Evolutionary conservation across 2,329 filamentous ascomycete species (phyloP), one percentile per base, ranked within the genome.

Genomic region (Exophiala calicioides): DNA sequence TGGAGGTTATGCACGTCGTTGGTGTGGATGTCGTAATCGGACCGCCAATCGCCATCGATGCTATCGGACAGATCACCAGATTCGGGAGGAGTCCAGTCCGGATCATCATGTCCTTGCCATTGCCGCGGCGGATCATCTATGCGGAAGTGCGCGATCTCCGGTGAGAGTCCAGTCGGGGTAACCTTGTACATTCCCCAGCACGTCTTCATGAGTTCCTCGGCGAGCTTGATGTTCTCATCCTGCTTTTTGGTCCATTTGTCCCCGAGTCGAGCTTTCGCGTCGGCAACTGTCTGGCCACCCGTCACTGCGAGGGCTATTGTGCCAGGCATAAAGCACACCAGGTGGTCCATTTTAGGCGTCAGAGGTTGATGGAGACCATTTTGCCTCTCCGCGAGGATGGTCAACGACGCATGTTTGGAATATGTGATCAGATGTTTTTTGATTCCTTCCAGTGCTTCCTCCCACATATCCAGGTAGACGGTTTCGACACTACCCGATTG

Each of bases 131-230:
- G 85, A 23, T 81, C 72, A 58, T 81, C 78, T 44, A 94, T 77
- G 43, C 88, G 77, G 69, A 98, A 98, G 69, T 95, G 88, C 0
- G 89, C 87, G 61, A 98, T 98, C 69, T 98, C 93, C 0, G 88
- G 84, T 0, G 93, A 90, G n/a, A 98, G 80, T 0, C 90, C 91
- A 0, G 93, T 97, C 6, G 83, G 80, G 62, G 90, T 96, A 60
- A 78, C 84, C 64, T 89, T 86, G 73, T 98, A 98, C 82, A 94
- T 98, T 62, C 88, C 90, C 88, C 91, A 96, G 76, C 93, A 98
- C 1, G 93, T 97, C 52, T 95, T 91, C 75, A 88, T 96, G 46
- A 98, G 75, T 72, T 98, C 91, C 56, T 82, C 82, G 1, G 93
- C 90, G 20, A 98, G 81, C 52, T 81, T 71, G 72, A 98, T 90